phyloP scores from a whole-genome alignment of 139 green algal species.

The Chlamydomonas sphaeroides region DNA sequence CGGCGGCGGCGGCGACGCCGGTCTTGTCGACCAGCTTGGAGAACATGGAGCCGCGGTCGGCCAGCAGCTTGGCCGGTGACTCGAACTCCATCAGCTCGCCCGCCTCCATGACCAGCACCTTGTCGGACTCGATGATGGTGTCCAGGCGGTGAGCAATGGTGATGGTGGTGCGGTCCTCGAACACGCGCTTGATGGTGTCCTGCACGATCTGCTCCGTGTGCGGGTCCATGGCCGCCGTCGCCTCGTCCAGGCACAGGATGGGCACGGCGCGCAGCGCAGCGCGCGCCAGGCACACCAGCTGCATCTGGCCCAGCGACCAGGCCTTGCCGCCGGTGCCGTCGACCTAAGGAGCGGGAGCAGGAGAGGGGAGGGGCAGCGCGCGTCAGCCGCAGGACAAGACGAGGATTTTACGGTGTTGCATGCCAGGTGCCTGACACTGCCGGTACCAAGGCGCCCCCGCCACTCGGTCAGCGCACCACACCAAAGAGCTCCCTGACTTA shows the following conservation, averaged over 20 bases:
- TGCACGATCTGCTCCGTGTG: slow-evolving; percentile 80
- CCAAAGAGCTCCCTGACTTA: no score
- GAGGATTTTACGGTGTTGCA: no score
- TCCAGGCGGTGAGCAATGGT: slow-evolving; percentile 78
- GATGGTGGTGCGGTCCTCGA: slow-evolving; percentile 74
- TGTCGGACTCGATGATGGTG: slow-evolving; percentile 82
- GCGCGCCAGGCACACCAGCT: slow-evolving; percentile 82
- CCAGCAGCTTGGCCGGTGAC: slow-evolving; percentile 56
- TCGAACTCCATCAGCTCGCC: slow-evolving; percentile 62
- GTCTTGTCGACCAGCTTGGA: slow-evolving; percentile 67
- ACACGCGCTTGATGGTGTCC: slow-evolving; percentile 60
- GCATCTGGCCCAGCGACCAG: slow-evolving; percentile 72
- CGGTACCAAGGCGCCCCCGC: no score
- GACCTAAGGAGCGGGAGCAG: not conserved
- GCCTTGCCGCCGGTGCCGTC: slow-evolving; percentile 58
- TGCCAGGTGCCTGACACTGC: no score
- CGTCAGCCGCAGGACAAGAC: no score
- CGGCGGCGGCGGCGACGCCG: slow-evolving; percentile 52
- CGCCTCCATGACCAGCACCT: slow-evolving; percentile 72
- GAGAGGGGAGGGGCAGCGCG: no score
- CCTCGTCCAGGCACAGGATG: slow-evolving; percentile 79
- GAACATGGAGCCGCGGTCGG: slow-evolving; percentile 59
- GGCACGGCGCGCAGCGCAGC: slow-evolving; percentile 69
- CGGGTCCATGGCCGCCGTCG: slow-evolving; percentile 78
- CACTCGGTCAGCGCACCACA: no score